These are phyloP conservation scores for Chlorella ohadii DNA, from an alignment of 139 green algal genomes.

Conservation along the genomic window DNA sequence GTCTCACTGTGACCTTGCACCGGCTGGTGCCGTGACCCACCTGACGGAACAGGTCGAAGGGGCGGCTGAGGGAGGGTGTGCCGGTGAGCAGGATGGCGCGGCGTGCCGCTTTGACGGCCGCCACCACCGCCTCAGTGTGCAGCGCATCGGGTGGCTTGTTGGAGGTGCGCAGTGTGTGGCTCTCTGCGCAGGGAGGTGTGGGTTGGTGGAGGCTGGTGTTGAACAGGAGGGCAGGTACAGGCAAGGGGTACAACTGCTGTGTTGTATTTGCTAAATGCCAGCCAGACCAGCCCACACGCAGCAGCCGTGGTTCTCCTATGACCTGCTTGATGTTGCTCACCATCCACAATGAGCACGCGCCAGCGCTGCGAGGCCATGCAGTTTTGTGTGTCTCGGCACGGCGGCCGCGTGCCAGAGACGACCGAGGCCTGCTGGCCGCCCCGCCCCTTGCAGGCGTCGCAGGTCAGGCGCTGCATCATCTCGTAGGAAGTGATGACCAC, in stretches of 20 bases:
- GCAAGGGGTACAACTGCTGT: no score
- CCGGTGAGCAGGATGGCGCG: conserved; percentile 85
- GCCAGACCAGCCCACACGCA: background rate
- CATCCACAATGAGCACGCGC: conserved; percentile 56
- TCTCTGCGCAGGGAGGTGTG: background rate
- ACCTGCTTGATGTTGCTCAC: conserved; percentile 61
- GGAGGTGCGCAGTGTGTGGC: conserved; percentile 71
- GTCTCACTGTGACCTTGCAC: no score
- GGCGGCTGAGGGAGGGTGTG: conserved; percentile 86
- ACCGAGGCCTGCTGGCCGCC: background rate
- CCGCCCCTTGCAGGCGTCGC: conserved; percentile 60
- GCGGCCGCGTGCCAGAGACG: background rate
- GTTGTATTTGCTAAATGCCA: background rate
- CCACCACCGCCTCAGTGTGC: conserved; percentile 75
- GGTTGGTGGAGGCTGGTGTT: no score
- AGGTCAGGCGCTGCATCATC: conserved; percentile 88
- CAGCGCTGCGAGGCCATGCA: conserved; percentile 81
- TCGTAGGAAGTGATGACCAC: conserved; percentile 85
- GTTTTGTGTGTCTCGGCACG: conserved; percentile 45
- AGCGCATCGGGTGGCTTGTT: conserved; percentile 61
- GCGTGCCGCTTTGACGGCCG: conserved; percentile 48
- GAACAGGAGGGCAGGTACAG: no score
- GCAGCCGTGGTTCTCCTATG: background rate
- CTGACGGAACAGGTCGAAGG: conserved; percentile 90
- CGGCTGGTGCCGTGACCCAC: no score